Percentiles rank a stretch among this genome's conserved stretches.
These are phyloP conservation scores for Bimuria novae-zelandiae DNA, from an alignment of 2,329 filamentous ascomycete species.

Conservation along the genomic window DNA sequence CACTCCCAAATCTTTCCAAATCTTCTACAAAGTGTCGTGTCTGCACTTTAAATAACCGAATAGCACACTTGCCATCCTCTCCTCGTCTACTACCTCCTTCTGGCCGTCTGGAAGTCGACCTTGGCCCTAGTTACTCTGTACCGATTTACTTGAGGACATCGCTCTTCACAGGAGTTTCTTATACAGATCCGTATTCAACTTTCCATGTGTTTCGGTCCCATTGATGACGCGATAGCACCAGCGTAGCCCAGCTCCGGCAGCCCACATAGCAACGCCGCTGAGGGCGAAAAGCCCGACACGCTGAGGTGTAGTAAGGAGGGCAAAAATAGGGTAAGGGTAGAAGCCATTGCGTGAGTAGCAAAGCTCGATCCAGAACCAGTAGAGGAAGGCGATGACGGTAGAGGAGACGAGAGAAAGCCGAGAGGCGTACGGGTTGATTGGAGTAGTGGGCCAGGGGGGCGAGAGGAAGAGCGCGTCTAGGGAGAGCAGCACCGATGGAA, in stretches of 20 bases:
- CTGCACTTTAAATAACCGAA: no score
- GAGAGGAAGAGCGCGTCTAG: constrained; percentile 71
- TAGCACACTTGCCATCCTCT: no score
- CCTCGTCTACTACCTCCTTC: no score
- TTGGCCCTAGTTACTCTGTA: no score
- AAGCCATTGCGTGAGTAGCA: constrained; percentile 71
- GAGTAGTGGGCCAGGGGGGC: constrained; percentile 66
- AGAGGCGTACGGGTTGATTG: constrained; percentile 55
- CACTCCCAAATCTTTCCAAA: no score
- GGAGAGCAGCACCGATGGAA: constrained; percentile 65
- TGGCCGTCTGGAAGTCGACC: no score
- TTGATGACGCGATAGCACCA: constrained; percentile 72
- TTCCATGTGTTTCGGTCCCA: constrained; percentile 52
- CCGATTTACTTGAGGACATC: no score
- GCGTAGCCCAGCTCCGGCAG: constrained; percentile 70
- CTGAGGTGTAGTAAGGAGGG: constrained; percentile 66
- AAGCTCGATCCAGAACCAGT: constrained; percentile 79
- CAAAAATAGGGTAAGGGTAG: constrained; percentile 88
- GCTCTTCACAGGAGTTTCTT: no score
- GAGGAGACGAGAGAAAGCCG: constrained; percentile 64
- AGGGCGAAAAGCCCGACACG: constrained; percentile 70
- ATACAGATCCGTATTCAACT: no score
- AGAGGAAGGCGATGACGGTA: constrained; percentile 64
- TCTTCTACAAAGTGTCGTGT: no score
- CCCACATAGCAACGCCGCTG: constrained; percentile 73